Conservation (phyloP, 2,329 filamentous ascomycete genomes). For the Pseudogymnoascus sp. region DNA sequence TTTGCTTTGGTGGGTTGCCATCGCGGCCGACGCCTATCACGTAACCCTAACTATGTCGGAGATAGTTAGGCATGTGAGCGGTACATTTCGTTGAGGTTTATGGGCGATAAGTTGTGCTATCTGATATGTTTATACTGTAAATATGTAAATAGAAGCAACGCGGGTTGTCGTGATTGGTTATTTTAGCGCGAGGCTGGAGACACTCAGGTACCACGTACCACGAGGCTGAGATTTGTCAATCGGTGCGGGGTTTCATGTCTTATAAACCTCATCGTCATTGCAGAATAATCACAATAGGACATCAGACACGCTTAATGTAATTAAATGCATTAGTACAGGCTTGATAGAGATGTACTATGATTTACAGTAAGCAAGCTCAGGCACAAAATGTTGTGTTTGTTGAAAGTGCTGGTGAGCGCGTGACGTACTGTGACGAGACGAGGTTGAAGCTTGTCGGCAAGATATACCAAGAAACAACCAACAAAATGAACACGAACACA, state of each 20-base stretch:
- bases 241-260: not conserved
- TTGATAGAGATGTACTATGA: not conserved
- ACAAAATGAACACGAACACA: not conserved
- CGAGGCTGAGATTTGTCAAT: not conserved
- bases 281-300: not conserved
- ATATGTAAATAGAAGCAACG: conserved; percentile 7
- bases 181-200: not conserved
- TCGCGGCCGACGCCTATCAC: not conserved
- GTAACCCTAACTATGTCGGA: not conserved
- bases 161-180: conserved; percentile 1
- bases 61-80: not conserved
- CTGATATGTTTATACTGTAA: not conserved
- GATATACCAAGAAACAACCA: not conserved
- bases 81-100: not conserved
- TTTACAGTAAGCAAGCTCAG: not conserved
- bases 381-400: not conserved
- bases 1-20: conserved; percentile 1
- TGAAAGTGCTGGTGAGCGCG: not conserved
- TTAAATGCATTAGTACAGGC: not conserved
- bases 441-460: not conserved
- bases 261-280: not conserved
- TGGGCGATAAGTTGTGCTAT: not conserved
- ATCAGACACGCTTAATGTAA: not conserved
- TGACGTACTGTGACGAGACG: not conserved
- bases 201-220: conserved; percentile 1